Conservation (phyloP, 208 protist species). For the Acanthamoeba castellanii region DNA sequence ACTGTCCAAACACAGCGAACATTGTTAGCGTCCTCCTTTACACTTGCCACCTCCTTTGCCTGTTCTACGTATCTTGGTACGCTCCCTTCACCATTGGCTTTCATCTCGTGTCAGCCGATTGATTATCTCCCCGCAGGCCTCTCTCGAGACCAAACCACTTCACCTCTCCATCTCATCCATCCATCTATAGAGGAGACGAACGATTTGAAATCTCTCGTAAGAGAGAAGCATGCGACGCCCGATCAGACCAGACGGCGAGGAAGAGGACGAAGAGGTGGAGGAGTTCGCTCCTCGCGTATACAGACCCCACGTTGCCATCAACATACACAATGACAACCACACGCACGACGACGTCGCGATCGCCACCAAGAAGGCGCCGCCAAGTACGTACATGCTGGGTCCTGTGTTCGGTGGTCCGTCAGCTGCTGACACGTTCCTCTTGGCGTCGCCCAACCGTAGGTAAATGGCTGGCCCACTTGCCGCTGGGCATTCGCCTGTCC, state of each 20-base stretch:
- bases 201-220: no score
- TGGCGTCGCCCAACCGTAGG: neutral
- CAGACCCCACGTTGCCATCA: neutral
- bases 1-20: no score
- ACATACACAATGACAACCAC: neutral
- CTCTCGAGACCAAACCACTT: no score
- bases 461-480: slow-evolving; percentile 36
- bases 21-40: neutral
- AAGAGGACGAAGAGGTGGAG: neutral
- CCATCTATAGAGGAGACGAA: no score
- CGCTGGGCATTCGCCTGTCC: neutral
- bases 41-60: neutral
- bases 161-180: no score
- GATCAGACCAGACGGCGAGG: neutral
- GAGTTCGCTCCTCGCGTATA: neutral
- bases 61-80: neutral
- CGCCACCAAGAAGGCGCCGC: neutral
- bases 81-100: neutral
- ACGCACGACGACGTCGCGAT: neutral
- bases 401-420: neutral
- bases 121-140: no score
- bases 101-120: no score
- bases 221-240: neutral
- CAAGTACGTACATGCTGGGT: neutral
- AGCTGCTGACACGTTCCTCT: no score